These are phyloP conservation scores for Tylopilus vinaceipallidus DNA, from an alignment of 768 basidiomycete genomes.

Conservation along the genomic window DNA sequence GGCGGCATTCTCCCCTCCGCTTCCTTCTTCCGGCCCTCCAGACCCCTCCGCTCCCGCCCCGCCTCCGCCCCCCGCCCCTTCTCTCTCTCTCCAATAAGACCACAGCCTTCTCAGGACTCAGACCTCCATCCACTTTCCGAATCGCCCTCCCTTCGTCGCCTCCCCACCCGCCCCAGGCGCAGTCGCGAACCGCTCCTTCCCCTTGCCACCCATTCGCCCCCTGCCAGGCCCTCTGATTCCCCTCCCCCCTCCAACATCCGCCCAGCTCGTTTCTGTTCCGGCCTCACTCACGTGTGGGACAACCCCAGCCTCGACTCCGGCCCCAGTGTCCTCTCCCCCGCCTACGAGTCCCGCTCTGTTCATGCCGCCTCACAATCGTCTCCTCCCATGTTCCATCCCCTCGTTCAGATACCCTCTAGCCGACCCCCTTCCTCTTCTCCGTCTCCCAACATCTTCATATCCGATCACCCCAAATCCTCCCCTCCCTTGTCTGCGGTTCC, in stretches of 20 bases:
- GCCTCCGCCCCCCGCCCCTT: conserved; percentile 33
- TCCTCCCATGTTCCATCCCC: conserved; percentile 19
- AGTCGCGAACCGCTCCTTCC: conserved; percentile 77
- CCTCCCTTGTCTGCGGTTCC: conserved; percentile 38
- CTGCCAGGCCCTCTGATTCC: background rate
- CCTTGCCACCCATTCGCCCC: conserved; percentile 19
- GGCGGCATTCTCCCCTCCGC: conserved; percentile 76
- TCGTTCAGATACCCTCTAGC: conserved; percentile 26
- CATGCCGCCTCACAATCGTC: conserved; percentile 10
- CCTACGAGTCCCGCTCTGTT: conserved; percentile 8
- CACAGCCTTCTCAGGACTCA: conserved; percentile 41
- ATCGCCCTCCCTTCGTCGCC: conserved; percentile 25
- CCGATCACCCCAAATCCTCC: conserved; percentile 29
- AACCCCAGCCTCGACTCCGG: conserved; percentile 54
- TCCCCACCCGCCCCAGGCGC: conserved; percentile 49
- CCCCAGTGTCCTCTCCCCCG: conserved; percentile 27
- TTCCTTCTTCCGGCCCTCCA: conserved; percentile 73
- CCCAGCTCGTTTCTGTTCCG: conserved; percentile 22
- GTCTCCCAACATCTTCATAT: conserved; percentile 30
- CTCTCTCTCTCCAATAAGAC: conserved; percentile 39
- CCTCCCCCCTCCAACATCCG: background rate
- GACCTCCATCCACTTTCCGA: conserved; percentile 33
- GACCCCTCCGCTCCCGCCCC: conserved; percentile 51
- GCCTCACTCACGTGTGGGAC: conserved; percentile 57
- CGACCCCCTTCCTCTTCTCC: conserved; percentile 23